Evolutionary conservation across 805 yeast species (phyloP).

Genomic region (Kuraishia hungarica): DNA sequence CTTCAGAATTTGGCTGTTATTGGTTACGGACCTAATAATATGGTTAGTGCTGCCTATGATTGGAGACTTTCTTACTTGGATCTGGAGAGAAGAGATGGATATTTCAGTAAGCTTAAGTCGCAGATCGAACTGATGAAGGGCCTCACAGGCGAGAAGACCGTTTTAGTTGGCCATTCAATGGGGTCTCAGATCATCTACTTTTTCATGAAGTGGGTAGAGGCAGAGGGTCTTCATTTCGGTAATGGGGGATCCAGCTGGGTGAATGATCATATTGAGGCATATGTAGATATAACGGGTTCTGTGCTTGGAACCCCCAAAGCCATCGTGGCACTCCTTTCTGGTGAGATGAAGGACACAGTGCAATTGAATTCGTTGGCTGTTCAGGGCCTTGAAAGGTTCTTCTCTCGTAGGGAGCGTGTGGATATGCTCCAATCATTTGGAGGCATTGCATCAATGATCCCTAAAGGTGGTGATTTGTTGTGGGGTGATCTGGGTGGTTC

Average conservation of each 20-base stretch:
- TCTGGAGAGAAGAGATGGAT: constrained; percentile 78
- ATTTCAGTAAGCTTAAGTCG: constrained; percentile 67
- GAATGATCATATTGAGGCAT: constrained; percentile 71
- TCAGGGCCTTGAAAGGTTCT: constrained; percentile 89
- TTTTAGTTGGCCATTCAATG: constrained; percentile 92
- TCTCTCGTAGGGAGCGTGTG: constrained; percentile 80
- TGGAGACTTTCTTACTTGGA: constrained; percentile 93
- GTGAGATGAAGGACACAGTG: constrained; percentile 97
- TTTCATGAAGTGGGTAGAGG: constrained; percentile 95
- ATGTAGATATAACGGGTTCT: constrained; percentile 86
- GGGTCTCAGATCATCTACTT: constrained; percentile 86
- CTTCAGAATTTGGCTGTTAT: constrained; percentile 91
- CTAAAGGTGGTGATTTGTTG: constrained; percentile 84
- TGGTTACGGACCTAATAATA: constrained; percentile 87
- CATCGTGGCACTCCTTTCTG: constrained; percentile 84
- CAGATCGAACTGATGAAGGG: constrained; percentile 57
- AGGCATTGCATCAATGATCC: constrained; percentile 93
- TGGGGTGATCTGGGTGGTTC: constrained; percentile 74
- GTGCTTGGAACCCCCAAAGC: constrained; percentile 91
- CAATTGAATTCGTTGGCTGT: constrained; percentile 89
- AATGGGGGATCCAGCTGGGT: constrained; percentile 93
- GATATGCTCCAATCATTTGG: constrained; percentile 83
- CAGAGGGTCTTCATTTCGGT: constrained; percentile 70
- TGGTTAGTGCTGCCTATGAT: constrained; percentile 90
- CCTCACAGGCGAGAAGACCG: constrained; percentile 54